Conservation (phyloP, 148 eudicot genomes). For the Chenopodium album region DNA sequence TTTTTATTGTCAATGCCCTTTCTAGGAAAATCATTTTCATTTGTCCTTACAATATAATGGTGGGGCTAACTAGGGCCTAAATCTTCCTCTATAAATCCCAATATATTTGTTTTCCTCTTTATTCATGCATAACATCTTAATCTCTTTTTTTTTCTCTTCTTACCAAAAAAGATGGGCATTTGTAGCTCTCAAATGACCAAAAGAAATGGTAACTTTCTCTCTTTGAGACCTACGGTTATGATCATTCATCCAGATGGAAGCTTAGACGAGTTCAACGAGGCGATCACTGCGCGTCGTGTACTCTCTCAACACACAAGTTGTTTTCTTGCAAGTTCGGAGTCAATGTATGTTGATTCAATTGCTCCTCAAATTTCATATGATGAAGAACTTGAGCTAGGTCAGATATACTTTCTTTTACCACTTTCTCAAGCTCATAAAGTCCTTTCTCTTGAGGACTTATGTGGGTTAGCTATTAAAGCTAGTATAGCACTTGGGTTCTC, state of each 20-base stretch:
- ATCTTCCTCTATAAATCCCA: conserved; percentile 25
- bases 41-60: conserved; percentile 11
- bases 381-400: conserved; percentile 48
- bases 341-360: conserved; percentile 43
- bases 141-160: neutral
- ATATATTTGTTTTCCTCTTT: neutral
- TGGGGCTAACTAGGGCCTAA: conserved; percentile 19
- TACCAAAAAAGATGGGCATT: conserved; percentile 26
- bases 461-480: conserved; percentile 53
- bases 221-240: conserved; percentile 36
- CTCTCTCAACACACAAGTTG: conserved; percentile 33
- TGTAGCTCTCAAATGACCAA: conserved; percentile 38
- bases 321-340: conserved; percentile 54
- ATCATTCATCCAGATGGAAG: conserved; percentile 44
- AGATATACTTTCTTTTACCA: conserved; percentile 60
- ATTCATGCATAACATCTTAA: neutral
- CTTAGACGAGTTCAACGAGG: conserved; percentile 43
- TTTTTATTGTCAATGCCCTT: neutral
- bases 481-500: conserved; percentile 42
- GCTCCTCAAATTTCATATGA: conserved; percentile 34
- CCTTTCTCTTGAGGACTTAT: conserved; percentile 48
- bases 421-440: conserved; percentile 33
- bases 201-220: conserved; percentile 26
- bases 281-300: conserved; percentile 38
- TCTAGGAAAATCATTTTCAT: conserved; percentile 12